Evolutionary conservation across 1,284 basidiomycete genomes (phyloP), one percentile per base, ranked within the genome.

Genomic region (Waitea zeae): DNA sequence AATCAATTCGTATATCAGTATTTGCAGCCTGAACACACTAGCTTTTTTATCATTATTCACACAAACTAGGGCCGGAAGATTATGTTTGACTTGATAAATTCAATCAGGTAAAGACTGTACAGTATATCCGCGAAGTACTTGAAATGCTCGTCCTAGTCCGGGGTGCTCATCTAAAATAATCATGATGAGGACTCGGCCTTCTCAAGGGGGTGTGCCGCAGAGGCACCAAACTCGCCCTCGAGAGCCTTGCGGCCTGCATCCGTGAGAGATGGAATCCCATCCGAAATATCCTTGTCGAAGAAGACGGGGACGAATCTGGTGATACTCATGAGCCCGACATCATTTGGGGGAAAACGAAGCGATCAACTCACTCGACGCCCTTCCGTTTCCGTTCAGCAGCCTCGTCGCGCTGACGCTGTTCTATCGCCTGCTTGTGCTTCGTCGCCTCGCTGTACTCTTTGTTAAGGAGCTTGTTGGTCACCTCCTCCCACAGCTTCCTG

Each of bases 391-490:
- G 63, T 52, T 87, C 78, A 11, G 76, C 77, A 5, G 88, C 81
- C 30, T 74, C 68, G 43, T 93, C 88, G 37, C 90, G 62, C 62
- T 95, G 90, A 47, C 56, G 67, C 65, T 95, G 89, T 59, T 95
- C 90, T 37, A 96, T 90, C 3, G 53, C 54, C 38, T 88, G 71
- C 62, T 95, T 96, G 54, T 80, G 68, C 59, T 64, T 80, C 33
- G 84, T 93, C 36, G 90, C 90, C 36, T 92, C 87, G 30, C 67
- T 64, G 58, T 71, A 97, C 53, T 95, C 84, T 64, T 95, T 96
- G 47, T 61, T 64, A 33, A 87, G 36, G 38, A 97, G 59, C 47
- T 71, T 58, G 36, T 59, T 62, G 26, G 89, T 92, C 14, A 98
- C 89, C 26, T 63, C 69, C 36, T 83, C 72, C 95, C 93, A 97